phyloP scores from a whole-genome alignment of 2,329 filamentous ascomycete species.

The Diplocarpon mali region DNA sequence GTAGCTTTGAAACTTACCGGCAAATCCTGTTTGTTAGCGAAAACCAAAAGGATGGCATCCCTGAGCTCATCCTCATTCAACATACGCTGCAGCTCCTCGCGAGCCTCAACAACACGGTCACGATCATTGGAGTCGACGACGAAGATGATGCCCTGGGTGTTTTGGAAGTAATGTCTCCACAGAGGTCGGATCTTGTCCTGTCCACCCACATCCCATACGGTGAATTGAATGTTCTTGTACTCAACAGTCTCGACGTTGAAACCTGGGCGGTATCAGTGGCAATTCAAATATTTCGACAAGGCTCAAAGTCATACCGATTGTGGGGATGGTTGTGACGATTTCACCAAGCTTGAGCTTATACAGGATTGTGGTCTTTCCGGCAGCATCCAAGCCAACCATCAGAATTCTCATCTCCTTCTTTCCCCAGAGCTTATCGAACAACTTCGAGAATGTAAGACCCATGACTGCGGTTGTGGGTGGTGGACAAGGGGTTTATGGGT shows the following conservation, averaged over 20 bases:
- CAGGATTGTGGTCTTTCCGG: slow-evolving; percentile 99
- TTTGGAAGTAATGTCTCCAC: slow-evolving; percentile 99
- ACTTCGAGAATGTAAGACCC: slow-evolving; percentile 96
- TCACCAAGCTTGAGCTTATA: slow-evolving; percentile 99
- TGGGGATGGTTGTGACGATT: slow-evolving; percentile 98
- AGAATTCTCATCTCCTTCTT: slow-evolving; percentile 99
- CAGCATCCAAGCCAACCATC: slow-evolving; percentile 98
- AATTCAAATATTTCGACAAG: slow-evolving; percentile 16
- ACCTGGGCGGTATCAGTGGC: slow-evolving; percentile 38
- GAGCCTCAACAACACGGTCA: slow-evolving; percentile 93
- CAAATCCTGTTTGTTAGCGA: slow-evolving; percentile 99
- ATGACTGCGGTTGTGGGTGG: slow-evolving; percentile 54
- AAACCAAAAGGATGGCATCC: slow-evolving; percentile 91
- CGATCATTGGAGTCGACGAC: slow-evolving; percentile 98
- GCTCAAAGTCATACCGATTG: slow-evolving; percentile 61
- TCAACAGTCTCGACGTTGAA: slow-evolving; percentile 99
- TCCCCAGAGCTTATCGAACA: slow-evolving; percentile 93
- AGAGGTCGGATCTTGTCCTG: slow-evolving; percentile 99
- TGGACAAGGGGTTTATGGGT: slow-evolving; percentile 27
- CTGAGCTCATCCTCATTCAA: slow-evolving; percentile 98
- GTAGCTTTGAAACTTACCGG: slow-evolving; percentile 50
- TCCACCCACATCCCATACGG: slow-evolving; percentile 99
- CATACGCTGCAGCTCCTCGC: slow-evolving; percentile 94
- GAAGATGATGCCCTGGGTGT: slow-evolving; percentile 99
- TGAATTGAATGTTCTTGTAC: slow-evolving; percentile 99